Base-by-base conservation (phyloP, 208 protist genomes). In the Acanthamoeba sp. region DNA sequence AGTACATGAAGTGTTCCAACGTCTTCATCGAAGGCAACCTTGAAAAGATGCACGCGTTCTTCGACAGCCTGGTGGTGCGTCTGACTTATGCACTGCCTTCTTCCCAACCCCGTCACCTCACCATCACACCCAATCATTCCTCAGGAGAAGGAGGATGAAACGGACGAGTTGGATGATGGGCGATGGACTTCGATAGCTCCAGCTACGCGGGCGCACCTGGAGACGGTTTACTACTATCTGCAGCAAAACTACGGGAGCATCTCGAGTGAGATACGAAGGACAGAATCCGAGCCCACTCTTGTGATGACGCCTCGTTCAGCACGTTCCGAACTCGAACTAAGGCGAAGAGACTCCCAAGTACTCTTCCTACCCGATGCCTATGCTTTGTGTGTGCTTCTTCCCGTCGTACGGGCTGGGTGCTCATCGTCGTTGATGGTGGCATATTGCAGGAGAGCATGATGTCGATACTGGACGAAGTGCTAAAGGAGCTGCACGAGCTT, bases 1-100 rank as follows among this genome's bases (percentile, higher is more conserved):
- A 93, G 24, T 97, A 96, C 80, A 97, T 97, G 96, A 95, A 94
- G 6, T 62, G 57, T 22, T 94, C 96, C 66, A 95, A 96, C 36
- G 34, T 73, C 6, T 95, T 97, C 48, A 88, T 96, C 9, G 89
- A 97, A 18, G 94, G 57, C 29, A 96, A 97, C 38, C 80, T 95
- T 1, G 78, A 69, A 1, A 93, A 76, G 40, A 91, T 94, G 40
- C 82, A 94, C 64, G 48, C 40, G 48, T 97, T 94, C 38, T 96
- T 97, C 64, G 96, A 97, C 62, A 89, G 80, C 36, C 57, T 96
- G 16, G 91, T 95, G 42, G 95, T 95, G 94, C 29, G 40, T 27
- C 3, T 7, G 18, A 55, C 50, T 24, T 55, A n/a, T n/a, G n/a
- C n/a, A n/a, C n/a, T n/a, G n/a, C n/a, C n/a, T n/a, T 84, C 73